A percentile compares a stretch with the other conserved stretches of the same genome.
phyloP scores from a whole-genome alignment of 2,329 filamentous ascomycete genomes.

The Orbilia oligospora region DNA sequence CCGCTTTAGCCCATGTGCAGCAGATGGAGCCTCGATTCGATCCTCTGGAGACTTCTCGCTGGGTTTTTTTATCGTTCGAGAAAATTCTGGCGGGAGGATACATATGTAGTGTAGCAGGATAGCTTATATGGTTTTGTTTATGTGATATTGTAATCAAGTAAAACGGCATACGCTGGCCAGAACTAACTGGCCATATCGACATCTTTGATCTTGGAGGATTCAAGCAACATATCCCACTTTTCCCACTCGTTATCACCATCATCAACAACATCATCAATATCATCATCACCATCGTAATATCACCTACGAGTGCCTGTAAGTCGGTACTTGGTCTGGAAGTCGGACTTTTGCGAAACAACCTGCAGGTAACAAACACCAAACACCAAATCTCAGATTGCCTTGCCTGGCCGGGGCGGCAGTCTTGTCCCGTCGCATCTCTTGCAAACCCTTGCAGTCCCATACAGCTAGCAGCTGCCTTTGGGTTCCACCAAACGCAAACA shows the following conservation, averaged over 20 bases:
- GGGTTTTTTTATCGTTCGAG: no score
- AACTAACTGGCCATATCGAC: background rate
- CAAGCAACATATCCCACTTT: background rate
- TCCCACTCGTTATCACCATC: background rate
- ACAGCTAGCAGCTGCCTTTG: background rate
- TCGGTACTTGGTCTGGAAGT: background rate
- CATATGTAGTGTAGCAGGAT: background rate
- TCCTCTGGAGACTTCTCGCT: constrained; percentile 14
- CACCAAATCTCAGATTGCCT: constrained; percentile 7
- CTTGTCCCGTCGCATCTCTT: constrained; percentile 41
- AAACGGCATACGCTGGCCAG: constrained; percentile 57
- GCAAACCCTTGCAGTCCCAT: constrained; percentile 23
- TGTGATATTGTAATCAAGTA: constrained; percentile 35
- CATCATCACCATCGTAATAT: background rate
- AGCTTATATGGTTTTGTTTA: background rate
- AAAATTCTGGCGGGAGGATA: background rate
- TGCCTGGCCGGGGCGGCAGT: constrained; percentile 1
- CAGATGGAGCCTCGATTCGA: constrained; percentile 27
- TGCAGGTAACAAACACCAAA: constrained; percentile 11
- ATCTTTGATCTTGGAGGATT: background rate
- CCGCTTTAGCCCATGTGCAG: constrained; percentile 37
- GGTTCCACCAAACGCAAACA: constrained; percentile 28
- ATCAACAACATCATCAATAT: background rate
- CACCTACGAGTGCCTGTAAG: no score
- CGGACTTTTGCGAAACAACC: constrained; percentile 12